Conservation (phyloP, 345 rosid species). For the Euphorbia lathyris region DNA sequence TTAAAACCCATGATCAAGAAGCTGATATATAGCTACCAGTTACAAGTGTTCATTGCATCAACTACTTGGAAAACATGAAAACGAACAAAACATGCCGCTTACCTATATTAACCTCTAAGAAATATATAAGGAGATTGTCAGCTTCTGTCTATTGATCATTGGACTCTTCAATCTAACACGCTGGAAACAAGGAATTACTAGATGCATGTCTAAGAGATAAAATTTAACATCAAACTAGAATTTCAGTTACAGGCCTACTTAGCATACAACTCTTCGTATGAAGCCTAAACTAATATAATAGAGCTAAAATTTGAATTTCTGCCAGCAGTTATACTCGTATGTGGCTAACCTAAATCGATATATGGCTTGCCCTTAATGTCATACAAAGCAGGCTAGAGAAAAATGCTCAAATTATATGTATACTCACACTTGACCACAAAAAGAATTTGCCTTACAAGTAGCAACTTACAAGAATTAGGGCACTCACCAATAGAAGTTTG, state of each 20-base stretch:
- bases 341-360: neutral
- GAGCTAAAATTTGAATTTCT: neutral
- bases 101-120: conserved; percentile 15
- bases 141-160: neutral
- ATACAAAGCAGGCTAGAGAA: neutral
- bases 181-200: neutral
- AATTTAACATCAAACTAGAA: neutral
- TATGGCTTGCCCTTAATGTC: neutral
- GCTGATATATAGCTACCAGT: neutral
- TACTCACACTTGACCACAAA: neutral
- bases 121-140: neutral
- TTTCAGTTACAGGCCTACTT: neutral
- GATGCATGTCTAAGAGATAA: neutral
- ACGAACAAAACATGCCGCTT: conserved; percentile 3
- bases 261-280: neutral
- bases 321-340: neutral
- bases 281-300: conserved; percentile 1
- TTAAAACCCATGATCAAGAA: neutral
- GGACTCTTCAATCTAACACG: neutral
- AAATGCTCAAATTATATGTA: neutral
- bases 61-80: neutral
- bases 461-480: conserved; percentile 9
- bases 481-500: neutral
- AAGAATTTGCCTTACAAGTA: neutral
- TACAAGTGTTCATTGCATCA: neutral